Evolutionary conservation across 2,329 filamentous ascomycete species (phyloP), one percentile per base, ranked within the genome.

Genomic region (Onygenales sp.): DNA sequence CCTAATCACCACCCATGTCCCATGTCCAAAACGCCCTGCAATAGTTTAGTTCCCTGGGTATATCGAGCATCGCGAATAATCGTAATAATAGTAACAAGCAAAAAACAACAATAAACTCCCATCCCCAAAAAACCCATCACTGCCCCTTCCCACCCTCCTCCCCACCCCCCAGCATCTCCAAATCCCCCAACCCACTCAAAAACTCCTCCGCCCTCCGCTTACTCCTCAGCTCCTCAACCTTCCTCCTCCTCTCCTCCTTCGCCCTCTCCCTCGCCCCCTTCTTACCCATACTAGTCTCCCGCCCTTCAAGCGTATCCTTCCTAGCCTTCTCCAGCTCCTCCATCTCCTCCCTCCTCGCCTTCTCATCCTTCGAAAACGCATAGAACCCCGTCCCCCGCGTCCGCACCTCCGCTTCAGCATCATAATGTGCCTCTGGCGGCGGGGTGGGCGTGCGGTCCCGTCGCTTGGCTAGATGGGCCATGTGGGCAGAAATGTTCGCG

Each of bases 341-440:
- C 88, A 97, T 95, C 76, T 97, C 88, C 62, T 71, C 70, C 64
- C 84, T 76, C 47, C 80, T 71, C 58, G 77, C 75, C 59, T 80
- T 83, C 64, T 86, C 84, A 68, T 95, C 86, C 59, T 80, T 81
- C 55, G 85, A 89, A 66, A 98, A 97, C 54, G 86, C 84, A 73
- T 90, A 96, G 72, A 97, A 98, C 0, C 88, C 93, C 0, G 87
- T 88, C 3, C 93, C 93, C 63, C 93, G 92, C 44, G 83, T 89
- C 56, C 93, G 78, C 48, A 95, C 83, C 77, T 98, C 93, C 56
- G 79, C 79, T 56, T 81, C 80, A 1, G 89, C 89, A 67, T 96
- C 87, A 70, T 97, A 98, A 71, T 97, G 92, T 63, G 78, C 77
- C 61, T 85, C 81, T 7, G 84, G 82, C 5, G 90, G 91, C 51